Conservation (phyloP, 352 stramenopile species). For the Phytophthora capsici region DNA sequence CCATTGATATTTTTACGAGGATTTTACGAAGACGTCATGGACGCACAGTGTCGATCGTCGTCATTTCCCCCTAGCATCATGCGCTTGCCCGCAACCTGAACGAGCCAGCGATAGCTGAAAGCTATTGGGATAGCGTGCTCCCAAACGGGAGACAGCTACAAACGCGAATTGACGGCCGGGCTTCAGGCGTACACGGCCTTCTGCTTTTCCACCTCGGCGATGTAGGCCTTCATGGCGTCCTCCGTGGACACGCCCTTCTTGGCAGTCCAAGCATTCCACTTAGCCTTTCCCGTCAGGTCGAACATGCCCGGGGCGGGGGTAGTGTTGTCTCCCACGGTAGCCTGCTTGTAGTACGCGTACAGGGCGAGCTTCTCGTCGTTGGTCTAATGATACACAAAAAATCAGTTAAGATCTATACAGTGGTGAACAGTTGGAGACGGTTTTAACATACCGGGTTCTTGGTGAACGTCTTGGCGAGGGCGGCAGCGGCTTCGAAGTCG, state of each 20-base stretch:
- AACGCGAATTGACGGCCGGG: constrained; percentile 18
- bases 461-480: constrained; percentile 82
- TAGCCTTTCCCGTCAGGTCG: constrained; percentile 87
- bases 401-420: background rate
- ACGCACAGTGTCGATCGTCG: constrained; percentile 8
- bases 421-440: too few relatives aligned
- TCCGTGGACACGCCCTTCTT: constrained; percentile 87
- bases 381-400: constrained; percentile 27
- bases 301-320: constrained; percentile 87
- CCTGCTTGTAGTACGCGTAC: constrained; percentile 93
- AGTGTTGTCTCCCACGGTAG: constrained; percentile 87
- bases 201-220: constrained; percentile 84
- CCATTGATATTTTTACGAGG: constrained; percentile 29
- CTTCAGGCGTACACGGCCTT: constrained; percentile 85
- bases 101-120: background rate
- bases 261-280: constrained; percentile 89
- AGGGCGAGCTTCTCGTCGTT: constrained; percentile 92
- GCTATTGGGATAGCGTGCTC: too few relatives aligned
- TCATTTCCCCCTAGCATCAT: background rate
- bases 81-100: background rate
- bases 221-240: constrained; percentile 90
- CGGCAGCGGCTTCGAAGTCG: constrained; percentile 85
- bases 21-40: constrained; percentile 25
- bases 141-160: constrained; percentile 16
- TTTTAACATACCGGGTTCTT: constrained; percentile 58